These are phyloP conservation scores for Aureobasidium sp. DNA, from an alignment of 2,329 filamentous ascomycete species.

Conservation along the genomic window DNA sequence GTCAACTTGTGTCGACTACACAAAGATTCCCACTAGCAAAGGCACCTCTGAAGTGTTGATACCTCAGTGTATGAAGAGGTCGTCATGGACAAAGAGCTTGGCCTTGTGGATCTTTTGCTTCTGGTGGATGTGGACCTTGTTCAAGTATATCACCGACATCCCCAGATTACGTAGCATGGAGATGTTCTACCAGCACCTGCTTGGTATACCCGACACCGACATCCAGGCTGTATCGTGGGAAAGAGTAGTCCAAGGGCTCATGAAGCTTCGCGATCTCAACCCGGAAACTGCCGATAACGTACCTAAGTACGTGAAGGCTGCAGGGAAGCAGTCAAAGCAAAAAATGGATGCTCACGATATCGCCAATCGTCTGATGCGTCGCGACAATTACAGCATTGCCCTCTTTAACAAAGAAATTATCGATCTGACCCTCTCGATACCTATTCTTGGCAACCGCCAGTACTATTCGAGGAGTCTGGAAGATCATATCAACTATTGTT, in stretches of 20 bases:
- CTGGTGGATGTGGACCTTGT: conserved; percentile 84
- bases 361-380: conserved; percentile 95
- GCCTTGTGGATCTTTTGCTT: conserved; percentile 87
- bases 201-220: conserved; percentile 85
- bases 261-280: conserved; percentile 86
- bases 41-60: conserved; percentile 68
- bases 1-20: conserved; percentile 87
- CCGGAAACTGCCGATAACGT: conserved; percentile 67
- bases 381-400: conserved; percentile 97
- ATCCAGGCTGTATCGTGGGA: conserved; percentile 98
- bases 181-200: conserved; percentile 85
- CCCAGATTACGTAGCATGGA: conserved; percentile 80
- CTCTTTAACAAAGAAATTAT: conserved; percentile 98
- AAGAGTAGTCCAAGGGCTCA: conserved; percentile 86
- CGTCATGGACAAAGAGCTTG: conserved; percentile 84
- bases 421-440: conserved; percentile 86
- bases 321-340: conserved; percentile 80
- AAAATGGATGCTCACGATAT: conserved; percentile 97
- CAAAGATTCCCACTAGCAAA: conserved; percentile 72
- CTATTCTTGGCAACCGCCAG: conserved; percentile 81
- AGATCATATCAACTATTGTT: conserved; percentile 91
- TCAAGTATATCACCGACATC: conserved; percentile 78
- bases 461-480: conserved; percentile 91
- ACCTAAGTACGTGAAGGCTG: conserved; percentile 22
- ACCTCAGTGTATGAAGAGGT: conserved; percentile 73